Evolutionary conservation across 208 protist genomes (phyloP).

Genomic region (Naegleria lovaniensis): DNA sequence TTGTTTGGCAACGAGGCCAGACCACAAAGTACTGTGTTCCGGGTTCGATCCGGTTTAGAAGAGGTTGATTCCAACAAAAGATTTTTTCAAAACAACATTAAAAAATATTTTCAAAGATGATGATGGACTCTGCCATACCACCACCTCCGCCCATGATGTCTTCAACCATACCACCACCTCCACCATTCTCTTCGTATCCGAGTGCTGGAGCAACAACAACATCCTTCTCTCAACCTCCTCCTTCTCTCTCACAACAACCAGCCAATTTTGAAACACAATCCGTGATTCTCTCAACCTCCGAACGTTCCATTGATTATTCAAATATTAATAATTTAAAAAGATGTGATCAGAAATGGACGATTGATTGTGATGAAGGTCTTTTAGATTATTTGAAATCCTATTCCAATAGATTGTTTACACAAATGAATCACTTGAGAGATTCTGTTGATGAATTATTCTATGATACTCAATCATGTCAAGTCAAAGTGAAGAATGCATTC

Average conservation of each 20-base stretch:
- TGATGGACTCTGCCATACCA: too few relatives aligned
- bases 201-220: too few relatives aligned
- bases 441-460: neutral
- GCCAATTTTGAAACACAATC: neutral
- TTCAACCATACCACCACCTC: too few relatives aligned
- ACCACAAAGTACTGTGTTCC: too few relatives aligned
- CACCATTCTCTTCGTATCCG: too few relatives aligned
- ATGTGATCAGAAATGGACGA: conserved; percentile 11
- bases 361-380: conserved; percentile 19
- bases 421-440: neutral
- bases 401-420: neutral
- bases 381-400: neutral
- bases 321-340: neutral
- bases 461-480: conserved; percentile 3
- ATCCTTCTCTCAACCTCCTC: too few relatives aligned
- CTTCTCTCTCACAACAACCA: neutral
- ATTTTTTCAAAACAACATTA: too few relatives aligned
- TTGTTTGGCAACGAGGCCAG: too few relatives aligned
- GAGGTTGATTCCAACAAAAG: too few relatives aligned
- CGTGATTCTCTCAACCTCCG: neutral
- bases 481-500: neutral
- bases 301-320: neutral
- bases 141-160: too few relatives aligned
- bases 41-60: too few relatives aligned
- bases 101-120: too few relatives aligned